Base-by-base conservation (phyloP, 2,329 filamentous ascomycete genomes). In the Trichoderma koningii region DNA sequence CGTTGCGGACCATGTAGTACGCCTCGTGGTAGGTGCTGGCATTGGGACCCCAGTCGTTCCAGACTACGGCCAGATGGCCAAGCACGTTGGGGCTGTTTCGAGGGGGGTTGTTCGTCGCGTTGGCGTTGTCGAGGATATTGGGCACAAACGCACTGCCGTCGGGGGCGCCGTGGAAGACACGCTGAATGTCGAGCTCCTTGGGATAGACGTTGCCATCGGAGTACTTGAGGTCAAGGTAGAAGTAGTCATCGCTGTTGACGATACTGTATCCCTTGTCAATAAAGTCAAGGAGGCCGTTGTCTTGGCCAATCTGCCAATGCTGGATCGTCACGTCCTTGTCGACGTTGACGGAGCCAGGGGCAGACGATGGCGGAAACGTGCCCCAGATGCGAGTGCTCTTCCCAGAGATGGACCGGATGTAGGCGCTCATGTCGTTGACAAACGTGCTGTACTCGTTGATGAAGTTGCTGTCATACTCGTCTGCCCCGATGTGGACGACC, bases 371-470 rank as follows among this genome's bases (percentile, higher is more conserved):
- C 1, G 68, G 53, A 41, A 71, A 69, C 0, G 81, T 83, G 14
- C 83, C 83, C 84, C 83, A 86, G 59, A 86, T 85, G 1, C 83
- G 77, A 6, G 81, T 77, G 1, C 67, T 71, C 68, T 85, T 85
- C 0, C 74, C 76, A 3, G 75, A 70, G 1, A 42, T 80, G 64
- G 80, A 75, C 68, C 81, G 81, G 73, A 82, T 77, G 59, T 80
- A 80, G 19, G 76, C 77, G 69, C 76, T 79, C 26, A 81, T 73
- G 15, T 79, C 77, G 55, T 80, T 78, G 28, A 81, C 72, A 52
- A 81, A 80, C 73, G 80, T 77, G 52, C 77, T 83, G 69, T 85
- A 86, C 56, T 82, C 80, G 28, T 80, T 76, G 1, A 79, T 81
- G 3, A 81, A 70, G 0, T 73, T 72, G 14, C 77, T 66, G 64